These are phyloP conservation scores for Niebla homalea DNA, from an alignment of 495 filamentous ascomycete species.

Conservation along the genomic window DNA sequence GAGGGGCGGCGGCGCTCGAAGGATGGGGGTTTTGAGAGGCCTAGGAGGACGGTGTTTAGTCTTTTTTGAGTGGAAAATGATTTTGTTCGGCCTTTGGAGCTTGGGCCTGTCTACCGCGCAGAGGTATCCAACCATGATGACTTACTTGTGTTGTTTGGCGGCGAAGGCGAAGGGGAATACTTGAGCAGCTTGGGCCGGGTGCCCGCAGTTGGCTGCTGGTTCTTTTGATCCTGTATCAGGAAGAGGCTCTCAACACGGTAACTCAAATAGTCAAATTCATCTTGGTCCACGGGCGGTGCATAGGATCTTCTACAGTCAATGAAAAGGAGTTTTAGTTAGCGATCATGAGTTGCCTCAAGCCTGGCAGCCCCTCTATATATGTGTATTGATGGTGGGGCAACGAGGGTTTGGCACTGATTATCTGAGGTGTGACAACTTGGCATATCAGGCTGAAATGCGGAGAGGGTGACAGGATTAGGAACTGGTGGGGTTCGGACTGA, in stretches of 20 bases:
- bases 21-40: conserved; percentile 2
- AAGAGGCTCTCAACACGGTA: neutral
- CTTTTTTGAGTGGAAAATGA: neutral
- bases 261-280: conserved; percentile 7
- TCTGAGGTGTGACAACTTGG: no score
- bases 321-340: no score
- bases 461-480: neutral
- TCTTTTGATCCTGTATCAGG: neutral
- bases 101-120: no score
- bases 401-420: neutral
- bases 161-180: no score
- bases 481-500: neutral
- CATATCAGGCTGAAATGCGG: no score
- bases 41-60: neutral
- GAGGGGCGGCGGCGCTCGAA: conserved; percentile 6
- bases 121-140: neutral
- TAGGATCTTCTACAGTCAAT: neutral
- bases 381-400: neutral
- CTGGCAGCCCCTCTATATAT: no score
- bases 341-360: no score
- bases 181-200: no score
- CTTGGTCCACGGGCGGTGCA: neutral
- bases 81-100: no score
- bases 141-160: neutral
- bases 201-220: neutral